A percentile compares a stretch with the other conserved stretches of the same genome.
These are phyloP conservation scores for Orychophragmus violaceus DNA, from an alignment of 345 rosid species.

Conservation along the genomic window DNA sequence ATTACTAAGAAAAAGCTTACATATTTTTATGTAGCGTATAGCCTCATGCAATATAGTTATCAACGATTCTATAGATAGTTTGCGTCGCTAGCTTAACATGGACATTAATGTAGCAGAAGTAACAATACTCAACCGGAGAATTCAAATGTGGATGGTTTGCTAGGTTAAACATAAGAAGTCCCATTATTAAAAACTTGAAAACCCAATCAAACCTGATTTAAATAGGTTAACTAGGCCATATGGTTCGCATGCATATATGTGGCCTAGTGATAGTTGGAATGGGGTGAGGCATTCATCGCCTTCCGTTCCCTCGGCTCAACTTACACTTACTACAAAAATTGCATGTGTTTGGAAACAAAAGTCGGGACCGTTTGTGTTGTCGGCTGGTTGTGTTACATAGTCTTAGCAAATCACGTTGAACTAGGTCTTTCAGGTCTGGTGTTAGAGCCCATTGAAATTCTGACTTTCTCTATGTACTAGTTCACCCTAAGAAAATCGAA, in stretches of 20 bases:
- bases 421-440: background rate
- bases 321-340: background rate
- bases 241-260: background rate
- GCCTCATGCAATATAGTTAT: background rate
- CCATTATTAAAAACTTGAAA: background rate
- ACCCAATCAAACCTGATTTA: background rate
- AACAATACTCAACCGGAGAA: background rate
- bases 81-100: background rate
- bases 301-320: background rate
- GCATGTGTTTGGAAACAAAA: background rate
- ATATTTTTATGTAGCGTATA: too few species aligned
- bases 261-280: background rate
- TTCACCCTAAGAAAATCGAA: too few species aligned
- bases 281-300: background rate
- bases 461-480: too few species aligned
- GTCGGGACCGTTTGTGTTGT: background rate
- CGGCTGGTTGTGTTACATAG: background rate
- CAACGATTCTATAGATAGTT: background rate
- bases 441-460: background rate
- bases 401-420: background rate
- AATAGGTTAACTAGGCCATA: background rate
- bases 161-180: too few species aligned
- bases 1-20: too few species aligned
- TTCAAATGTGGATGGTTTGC: background rate
- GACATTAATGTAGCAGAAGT: background rate